Conservation (phyloP, 345 rosid genomes). For the Eucalyptus melliodora region DNA sequence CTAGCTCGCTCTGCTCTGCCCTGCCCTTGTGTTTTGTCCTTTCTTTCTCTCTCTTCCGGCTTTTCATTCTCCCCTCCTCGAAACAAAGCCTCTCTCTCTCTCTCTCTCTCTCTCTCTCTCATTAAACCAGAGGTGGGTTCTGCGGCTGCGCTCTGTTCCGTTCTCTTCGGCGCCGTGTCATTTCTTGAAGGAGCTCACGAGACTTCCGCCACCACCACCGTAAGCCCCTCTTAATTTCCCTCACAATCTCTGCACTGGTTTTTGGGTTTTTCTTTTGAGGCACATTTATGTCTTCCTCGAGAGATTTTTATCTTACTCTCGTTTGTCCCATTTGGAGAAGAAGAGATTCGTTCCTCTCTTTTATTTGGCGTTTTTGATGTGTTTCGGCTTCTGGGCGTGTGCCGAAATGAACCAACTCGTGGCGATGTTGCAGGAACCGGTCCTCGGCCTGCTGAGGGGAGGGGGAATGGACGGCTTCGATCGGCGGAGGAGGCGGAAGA, state of each 20-base stretch:
- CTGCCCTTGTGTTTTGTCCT: slow-evolving; percentile 3
- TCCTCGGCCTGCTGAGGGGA: slow-evolving; percentile 38
- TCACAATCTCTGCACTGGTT: not conserved
- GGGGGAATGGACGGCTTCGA: slow-evolving; percentile 42
- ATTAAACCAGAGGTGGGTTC: not conserved
- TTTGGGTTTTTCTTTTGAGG: not conserved
- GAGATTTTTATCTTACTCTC: not conserved
- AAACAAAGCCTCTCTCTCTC: not conserved
- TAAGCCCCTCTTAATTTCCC: not conserved
- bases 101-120: not conserved
- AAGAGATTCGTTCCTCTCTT: not conserved
- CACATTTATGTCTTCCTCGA: not conserved
- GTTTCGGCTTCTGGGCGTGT: not conserved
- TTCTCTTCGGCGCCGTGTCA: not conserved
- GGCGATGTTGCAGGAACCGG: slow-evolving; percentile 28
- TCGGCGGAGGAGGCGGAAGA: slow-evolving; percentile 17
- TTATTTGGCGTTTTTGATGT: not conserved
- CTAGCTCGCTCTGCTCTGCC: not conserved
- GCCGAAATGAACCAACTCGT: slow-evolving; percentile 35
- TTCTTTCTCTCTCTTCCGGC: not conserved
- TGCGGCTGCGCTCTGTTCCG: not conserved
- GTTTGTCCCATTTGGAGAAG: not conserved
- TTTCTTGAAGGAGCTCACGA: slow-evolving; percentile 22
- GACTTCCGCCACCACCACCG: slow-evolving; percentile 12
- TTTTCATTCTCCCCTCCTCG: not conserved